Percentiles rank a stretch among this genome's conserved stretches.
Conservation (phyloP, 768 basidiomycete species). For the Asterophora parasitica region DNA sequence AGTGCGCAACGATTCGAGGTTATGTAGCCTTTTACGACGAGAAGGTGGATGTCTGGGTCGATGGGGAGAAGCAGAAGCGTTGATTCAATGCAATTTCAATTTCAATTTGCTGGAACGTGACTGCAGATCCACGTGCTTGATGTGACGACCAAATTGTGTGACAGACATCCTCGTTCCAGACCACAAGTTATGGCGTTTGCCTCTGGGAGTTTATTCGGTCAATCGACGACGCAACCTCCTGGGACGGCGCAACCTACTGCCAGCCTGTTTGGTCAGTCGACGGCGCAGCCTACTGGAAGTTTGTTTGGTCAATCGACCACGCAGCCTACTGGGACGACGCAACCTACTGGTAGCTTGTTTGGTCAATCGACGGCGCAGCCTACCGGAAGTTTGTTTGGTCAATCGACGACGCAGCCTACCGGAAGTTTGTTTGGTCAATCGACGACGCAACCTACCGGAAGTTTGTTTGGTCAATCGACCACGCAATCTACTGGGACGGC, state of each 20-base stretch:
- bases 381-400: slow-evolving; percentile 20
- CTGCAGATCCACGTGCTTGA: too few species aligned
- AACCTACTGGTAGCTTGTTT: slow-evolving; percentile 12
- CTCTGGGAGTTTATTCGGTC: slow-evolving; percentile 22
- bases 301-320: slow-evolving; percentile 17
- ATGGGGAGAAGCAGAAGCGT: slow-evolving; percentile 47
- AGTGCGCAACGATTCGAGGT: slow-evolving; percentile 46
- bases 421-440: slow-evolving; percentile 14
- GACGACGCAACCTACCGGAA: slow-evolving; percentile 15
- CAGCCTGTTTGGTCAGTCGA: slow-evolving; percentile 13
- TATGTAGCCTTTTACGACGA: slow-evolving; percentile 62
- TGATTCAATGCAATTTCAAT: too few species aligned
- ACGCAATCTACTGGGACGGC: not conserved
- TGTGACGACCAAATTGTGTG: slow-evolving; percentile 5
- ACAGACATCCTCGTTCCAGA: too few species aligned
- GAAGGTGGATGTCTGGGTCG: slow-evolving; percentile 61
- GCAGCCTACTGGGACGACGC: slow-evolving; percentile 8
- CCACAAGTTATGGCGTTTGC: slow-evolving; percentile 8
- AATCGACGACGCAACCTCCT: slow-evolving; percentile 18
- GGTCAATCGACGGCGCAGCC: slow-evolving; percentile 15
- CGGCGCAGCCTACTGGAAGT: slow-evolving; percentile 9
- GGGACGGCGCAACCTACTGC: not conserved
- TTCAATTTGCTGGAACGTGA: too few species aligned
- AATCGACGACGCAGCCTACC: slow-evolving; percentile 12
- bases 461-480: slow-evolving; percentile 28